A percentile compares a stretch with the other conserved stretches of the same genome.
Evolutionary conservation across 2,329 filamentous ascomycete species (phyloP).

Genomic region (Ophiosphaerella korrae): DNA sequence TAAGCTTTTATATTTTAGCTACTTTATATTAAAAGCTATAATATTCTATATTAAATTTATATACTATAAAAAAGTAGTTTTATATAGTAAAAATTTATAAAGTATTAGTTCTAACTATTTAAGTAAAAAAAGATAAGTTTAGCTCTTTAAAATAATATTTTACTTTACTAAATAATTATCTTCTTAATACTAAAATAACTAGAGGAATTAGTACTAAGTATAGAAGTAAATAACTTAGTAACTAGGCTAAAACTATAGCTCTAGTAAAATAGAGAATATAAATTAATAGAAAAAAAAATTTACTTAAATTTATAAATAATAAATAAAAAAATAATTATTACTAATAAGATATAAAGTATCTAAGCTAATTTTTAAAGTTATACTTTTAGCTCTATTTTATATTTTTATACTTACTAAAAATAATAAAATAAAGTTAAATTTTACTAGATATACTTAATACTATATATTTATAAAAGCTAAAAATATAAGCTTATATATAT

Average conservation of each 20-base stretch:
- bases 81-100: not conserved
- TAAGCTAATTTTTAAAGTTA: not conserved
- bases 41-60: too few species aligned
- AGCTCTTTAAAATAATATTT: not conserved
- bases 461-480: not conserved
- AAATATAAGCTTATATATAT: not conserved
- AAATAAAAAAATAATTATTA: not conserved
- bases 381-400: not conserved
- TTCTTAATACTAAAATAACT: not conserved
- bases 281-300: not conserved
- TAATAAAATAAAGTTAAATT: not conserved
- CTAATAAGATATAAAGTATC: not conserved
- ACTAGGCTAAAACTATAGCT: not conserved
- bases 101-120: not conserved
- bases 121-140: not conserved
- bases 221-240: not conserved
- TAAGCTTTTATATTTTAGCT: too few species aligned
- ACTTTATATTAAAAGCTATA: too few species aligned
- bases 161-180: not conserved
- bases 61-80: not conserved
- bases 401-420: not conserved
- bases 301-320: not conserved
- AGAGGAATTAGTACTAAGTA: not conserved
- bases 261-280: not conserved
- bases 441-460: not conserved